Evolutionary conservation across 1,284 basidiomycete genomes (phyloP), one percentile per base, ranked within the genome.

Genomic region (Bondarzewia mesenterica): DNA sequence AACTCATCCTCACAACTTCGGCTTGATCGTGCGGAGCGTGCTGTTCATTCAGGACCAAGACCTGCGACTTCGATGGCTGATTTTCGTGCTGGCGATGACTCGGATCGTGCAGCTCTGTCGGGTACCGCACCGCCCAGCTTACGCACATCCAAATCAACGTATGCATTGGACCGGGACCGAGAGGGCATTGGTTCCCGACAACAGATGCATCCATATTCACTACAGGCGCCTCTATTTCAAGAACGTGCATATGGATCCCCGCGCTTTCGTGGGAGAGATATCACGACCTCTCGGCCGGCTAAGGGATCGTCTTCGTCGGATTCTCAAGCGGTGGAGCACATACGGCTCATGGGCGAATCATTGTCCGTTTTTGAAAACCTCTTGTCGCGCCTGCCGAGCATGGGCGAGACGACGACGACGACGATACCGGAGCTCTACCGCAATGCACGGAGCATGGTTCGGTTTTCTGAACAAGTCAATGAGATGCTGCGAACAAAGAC

Each of bases 361-460:
- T 64, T 89, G 12, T 63, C 68, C 4, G 77, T 85, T 69, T 88
- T 90, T 56, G 85, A 89, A 59, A 67, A 73, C 5, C 74, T 80
- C 36, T 63, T 87, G 3, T 68, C 70, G 14, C 77, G 80, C 47
- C 62, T 77, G 25, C 73, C 72, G 3, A 63, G 64, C 2, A 66
- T 69, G 57, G 69, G 68, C n/a, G 66, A 64, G 42, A 65, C 65
- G 1, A 65, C 70, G 42, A 67, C 70, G 0, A 57, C 64, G 27
- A 67, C 70, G 2, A 63, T 71, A 18, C 69, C 69, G 2, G 83
- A 85, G 40, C 61, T 88, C 29, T 69, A 77, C 44, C 70, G 76
- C 46, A 75, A 70, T 46, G 82, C 85, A 2, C 75, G 79, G 55
- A 69, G 69, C n/a, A 72, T 89, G 26, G 82, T 84, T 12, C 69